Evolutionary conservation across 177 flowering plant species (phyloP), one percentile per base, ranked within the genome.

Genomic region (Vitis hybrid): DNA sequence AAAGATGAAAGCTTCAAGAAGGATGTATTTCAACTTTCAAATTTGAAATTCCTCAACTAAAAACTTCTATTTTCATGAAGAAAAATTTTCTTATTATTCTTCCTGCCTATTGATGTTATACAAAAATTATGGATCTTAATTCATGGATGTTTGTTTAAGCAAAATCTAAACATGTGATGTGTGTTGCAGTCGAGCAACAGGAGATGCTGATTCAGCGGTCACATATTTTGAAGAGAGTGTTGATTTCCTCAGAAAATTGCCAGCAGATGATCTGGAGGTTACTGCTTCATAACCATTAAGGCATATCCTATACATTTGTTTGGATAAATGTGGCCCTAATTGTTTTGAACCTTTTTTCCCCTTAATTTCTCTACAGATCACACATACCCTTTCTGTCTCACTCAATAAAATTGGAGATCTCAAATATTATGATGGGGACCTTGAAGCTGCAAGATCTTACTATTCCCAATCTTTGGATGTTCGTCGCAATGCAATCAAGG

Each of bases 361-460:
- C 8, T 39, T 39, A 7, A 39, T 39, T 39, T 65, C 23, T 30
- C 55, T 74, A 48, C 90, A 96, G 99, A 83, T 96, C 63, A 81
- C 75, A 56, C 99, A 94, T 77, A 92, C 99, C 8, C 90, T 96
- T 49, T 96, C 97, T 75, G 97, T 96, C 56, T 96, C 99, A 49
- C 91, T 94, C 34, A 96, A 96, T 77, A 96, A 96, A 81, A 86
- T 96, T 79, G 99, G 99, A 61, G 99, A 96, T 82, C 89, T 94
- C 15, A 93, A 92, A 76, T 96, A 94, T 68, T 89, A 93, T 76
- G 93, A 80, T 62, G 98, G 88, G 30, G 95, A 96, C 69, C 79
- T 96, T 64, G 75, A 79, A 85, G 84, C 88, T 66, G 88, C 98
- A 52, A 84, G 88, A 79, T 80, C 86, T 51, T 87, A 83, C 69